Conservation (phyloP, 2,329 filamentous ascomycete species). For the Pseudocercospora cruenta region DNA sequence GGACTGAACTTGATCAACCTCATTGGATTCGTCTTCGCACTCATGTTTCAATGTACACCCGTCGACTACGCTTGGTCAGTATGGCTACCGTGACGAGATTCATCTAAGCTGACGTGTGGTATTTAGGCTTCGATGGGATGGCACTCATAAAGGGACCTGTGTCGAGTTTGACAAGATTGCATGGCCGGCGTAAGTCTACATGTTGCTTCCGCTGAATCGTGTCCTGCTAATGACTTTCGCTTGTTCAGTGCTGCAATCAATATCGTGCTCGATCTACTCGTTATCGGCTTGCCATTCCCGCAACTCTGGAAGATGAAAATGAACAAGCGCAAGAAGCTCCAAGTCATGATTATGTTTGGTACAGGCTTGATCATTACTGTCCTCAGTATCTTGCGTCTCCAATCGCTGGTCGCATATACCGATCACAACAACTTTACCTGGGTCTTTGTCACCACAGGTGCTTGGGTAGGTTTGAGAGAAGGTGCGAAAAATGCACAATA, state of each 20-base stretch:
- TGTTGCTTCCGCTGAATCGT: no score
- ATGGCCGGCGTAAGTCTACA: constrained; percentile 9
- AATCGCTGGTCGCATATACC: constrained; percentile 17
- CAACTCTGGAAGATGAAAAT: constrained; percentile 11
- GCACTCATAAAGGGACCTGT: constrained; percentile 11
- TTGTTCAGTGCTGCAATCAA: constrained; percentile 13
- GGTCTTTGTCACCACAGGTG: constrained; percentile 7
- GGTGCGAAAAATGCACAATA: not conserved
- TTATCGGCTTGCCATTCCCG: constrained; percentile 15
- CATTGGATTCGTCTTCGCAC: constrained; percentile 11
- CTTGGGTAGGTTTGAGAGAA: not conserved
- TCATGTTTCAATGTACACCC: constrained; percentile 16
- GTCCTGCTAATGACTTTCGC: no score
- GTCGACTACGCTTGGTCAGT: constrained; percentile 7
- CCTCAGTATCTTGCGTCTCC: constrained; percentile 21
- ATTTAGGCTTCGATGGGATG: constrained; percentile 2
- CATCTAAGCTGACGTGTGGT: not conserved
- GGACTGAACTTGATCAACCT: constrained; percentile 10
- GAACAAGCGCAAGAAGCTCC: constrained; percentile 21
- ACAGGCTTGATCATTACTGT: constrained; percentile 21
- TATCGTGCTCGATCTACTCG: constrained; percentile 16
- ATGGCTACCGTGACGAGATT: not conserved
- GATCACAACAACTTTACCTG: constrained; percentile 18
- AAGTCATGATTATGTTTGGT: constrained; percentile 22
- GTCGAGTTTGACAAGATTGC: constrained; percentile 13